phyloP scores from a whole-genome alignment of 2,329 filamentous ascomycete genomes.

The Orbilia javanica region DNA sequence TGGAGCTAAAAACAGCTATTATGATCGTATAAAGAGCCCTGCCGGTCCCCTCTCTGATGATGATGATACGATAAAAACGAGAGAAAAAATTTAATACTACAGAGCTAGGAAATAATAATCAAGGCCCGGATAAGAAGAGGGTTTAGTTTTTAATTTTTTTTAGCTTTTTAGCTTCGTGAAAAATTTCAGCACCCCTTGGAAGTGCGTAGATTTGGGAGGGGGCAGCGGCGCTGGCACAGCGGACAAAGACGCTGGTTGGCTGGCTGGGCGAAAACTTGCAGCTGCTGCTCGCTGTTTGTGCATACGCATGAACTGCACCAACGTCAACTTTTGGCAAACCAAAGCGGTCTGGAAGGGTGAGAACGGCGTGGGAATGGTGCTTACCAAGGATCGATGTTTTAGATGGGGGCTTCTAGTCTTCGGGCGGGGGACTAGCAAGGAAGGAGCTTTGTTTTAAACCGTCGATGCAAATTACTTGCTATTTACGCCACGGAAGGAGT shows the following conservation, averaged over 20 bases:
- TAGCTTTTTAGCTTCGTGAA: no score
- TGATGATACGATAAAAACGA: slow-evolving; percentile 6
- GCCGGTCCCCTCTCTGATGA: no score
- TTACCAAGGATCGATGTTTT: slow-evolving; percentile 12
- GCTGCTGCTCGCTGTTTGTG: background rate
- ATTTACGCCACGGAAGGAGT: background rate
- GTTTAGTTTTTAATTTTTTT: no score
- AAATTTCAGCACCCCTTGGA: slow-evolving; percentile 45
- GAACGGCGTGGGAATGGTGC: slow-evolving; percentile 1
- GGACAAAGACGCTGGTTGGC: slow-evolving; percentile 30
- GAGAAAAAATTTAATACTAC: background rate
- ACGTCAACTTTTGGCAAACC: slow-evolving; percentile 29
- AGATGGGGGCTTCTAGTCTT: background rate
- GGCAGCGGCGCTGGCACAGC: slow-evolving; percentile 15
- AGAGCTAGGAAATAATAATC: background rate
- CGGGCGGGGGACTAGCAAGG: no score
- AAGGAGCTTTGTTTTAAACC: background rate
- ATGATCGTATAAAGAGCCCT: background rate
- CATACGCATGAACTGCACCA: slow-evolving; percentile 9
- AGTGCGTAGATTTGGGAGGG: background rate
- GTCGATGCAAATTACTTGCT: no score
- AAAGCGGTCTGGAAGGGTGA: slow-evolving; percentile 19
- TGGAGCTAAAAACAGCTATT: background rate
- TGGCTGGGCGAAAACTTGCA: slow-evolving; percentile 30
- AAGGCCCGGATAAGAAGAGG: background rate